A percentile compares a stretch with the other conserved stretches of the same genome.
Evolutionary conservation across 352 stramenopile species (phyloP).

Genomic region (Phytophthora palmivora): DNA sequence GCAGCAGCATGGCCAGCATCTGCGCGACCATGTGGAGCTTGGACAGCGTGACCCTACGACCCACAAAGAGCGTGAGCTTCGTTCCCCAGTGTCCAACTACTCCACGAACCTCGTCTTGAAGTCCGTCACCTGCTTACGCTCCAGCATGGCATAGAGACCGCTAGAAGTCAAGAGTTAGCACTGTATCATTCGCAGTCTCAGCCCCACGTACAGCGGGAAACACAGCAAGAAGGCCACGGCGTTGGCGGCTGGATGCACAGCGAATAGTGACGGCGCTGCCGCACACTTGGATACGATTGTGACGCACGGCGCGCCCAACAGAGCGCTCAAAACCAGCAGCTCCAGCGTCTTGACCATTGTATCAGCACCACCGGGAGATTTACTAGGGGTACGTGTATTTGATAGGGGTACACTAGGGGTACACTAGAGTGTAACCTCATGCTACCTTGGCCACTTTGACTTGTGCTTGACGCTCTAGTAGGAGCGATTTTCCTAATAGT

Average conservation of each 20-base stretch:
- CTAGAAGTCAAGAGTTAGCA: background rate
- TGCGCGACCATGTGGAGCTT: constrained; percentile 67
- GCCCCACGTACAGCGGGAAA: constrained; percentile 49
- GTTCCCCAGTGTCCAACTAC: background rate
- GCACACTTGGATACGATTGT: constrained; percentile 53
- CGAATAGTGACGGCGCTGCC: constrained; percentile 52
- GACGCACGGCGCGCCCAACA: constrained; percentile 57
- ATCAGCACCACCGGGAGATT: constrained; percentile 20
- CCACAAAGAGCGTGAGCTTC: constrained; percentile 11
- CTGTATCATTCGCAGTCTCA: background rate
- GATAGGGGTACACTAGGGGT: background rate
- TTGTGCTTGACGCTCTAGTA: constrained; percentile 31
- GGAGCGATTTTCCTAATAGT: constrained; percentile 46
- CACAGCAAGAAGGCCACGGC: constrained; percentile 67
- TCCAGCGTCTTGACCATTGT: constrained; percentile 66
- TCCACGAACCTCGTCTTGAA: constrained; percentile 50
- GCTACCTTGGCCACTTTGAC: too few species aligned
- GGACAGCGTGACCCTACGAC: constrained; percentile 32
- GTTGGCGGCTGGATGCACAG: constrained; percentile 68
- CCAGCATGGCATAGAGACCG: constrained; percentile 66
- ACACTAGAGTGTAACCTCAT: too few species aligned
- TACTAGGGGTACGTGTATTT: too few species aligned
- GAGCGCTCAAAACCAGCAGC: constrained; percentile 57
- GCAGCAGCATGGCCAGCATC: constrained; percentile 52
- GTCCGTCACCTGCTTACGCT: constrained; percentile 55